These are phyloP conservation scores for Phycomyces nitens DNA, from an alignment of 192 early-diverging fungal species.

Conservation along the genomic window DNA sequence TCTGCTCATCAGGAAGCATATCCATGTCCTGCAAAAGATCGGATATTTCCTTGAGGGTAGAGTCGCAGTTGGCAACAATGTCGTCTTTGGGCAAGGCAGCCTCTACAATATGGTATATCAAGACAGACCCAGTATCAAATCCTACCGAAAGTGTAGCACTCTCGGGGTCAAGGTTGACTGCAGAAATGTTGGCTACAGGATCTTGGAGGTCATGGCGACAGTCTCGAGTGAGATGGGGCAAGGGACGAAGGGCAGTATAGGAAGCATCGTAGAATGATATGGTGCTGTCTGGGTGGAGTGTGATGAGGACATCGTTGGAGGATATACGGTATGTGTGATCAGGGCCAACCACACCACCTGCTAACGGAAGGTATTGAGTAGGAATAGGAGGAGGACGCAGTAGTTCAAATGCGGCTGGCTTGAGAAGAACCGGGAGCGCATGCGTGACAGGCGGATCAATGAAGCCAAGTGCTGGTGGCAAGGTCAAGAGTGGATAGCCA, in stretches of 20 bases:
- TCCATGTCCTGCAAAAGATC: conserved; percentile 16
- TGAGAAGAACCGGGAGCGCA: conserved; percentile 24
- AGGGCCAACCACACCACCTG: conserved; percentile 29
- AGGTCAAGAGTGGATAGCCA: conserved; percentile 21
- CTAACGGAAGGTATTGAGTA: conserved; percentile 36
- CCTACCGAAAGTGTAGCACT: conserved; percentile 34
- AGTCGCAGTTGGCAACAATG: conserved; percentile 1
- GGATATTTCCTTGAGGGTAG: conserved; percentile 14
- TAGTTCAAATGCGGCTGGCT: conserved; percentile 16
- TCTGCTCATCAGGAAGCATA: background rate
- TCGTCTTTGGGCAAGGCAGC: background rate
- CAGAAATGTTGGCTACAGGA: conserved; percentile 20
- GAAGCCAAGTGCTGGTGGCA: conserved; percentile 37
- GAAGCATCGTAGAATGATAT: conserved; percentile 54
- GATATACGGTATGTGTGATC: conserved; percentile 33
- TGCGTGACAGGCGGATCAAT: conserved; percentile 32
- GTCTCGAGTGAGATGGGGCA: conserved; percentile 37
- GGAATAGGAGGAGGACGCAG: conserved; percentile 7
- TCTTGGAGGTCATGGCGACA: conserved; percentile 24
- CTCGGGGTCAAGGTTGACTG: conserved; percentile 29
- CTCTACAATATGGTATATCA: conserved; percentile 20
- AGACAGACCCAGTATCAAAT: conserved; percentile 24
- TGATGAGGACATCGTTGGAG: conserved; percentile 40
- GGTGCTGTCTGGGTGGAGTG: conserved; percentile 36
- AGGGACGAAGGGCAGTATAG: conserved; percentile 27